Conservation (phyloP, 805 yeast species). For the Metschnikowia lunata region DNA sequence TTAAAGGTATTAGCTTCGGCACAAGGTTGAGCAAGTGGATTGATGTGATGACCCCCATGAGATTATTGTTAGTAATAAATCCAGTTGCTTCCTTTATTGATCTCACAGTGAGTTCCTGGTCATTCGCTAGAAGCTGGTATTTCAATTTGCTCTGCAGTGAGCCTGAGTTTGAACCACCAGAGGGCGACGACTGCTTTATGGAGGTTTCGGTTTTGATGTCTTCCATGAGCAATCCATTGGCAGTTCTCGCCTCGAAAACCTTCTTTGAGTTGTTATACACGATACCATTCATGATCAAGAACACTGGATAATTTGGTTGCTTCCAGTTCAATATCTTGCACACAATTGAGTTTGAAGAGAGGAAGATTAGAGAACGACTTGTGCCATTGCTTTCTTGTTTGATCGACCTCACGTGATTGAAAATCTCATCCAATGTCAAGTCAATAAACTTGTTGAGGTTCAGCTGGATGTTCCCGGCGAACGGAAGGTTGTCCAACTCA, state of each 20-base stretch:
- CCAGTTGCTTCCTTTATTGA: slow-evolving; percentile 78
- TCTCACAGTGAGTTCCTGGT: slow-evolving; percentile 46
- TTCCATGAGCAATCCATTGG: slow-evolving; percentile 37
- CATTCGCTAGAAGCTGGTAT: slow-evolving; percentile 22
- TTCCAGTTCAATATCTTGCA: slow-evolving; percentile 96
- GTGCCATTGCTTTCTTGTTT: slow-evolving; percentile 16
- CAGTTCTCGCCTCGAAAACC: slow-evolving; percentile 36
- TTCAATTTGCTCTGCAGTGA: slow-evolving; percentile 9
- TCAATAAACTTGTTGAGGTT: slow-evolving; percentile 76
- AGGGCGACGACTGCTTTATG: background rate
- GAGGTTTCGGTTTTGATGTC: slow-evolving; percentile 12
- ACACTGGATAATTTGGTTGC: slow-evolving; percentile 95
- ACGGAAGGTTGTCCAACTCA: slow-evolving; percentile 37
- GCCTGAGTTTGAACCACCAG: background rate
- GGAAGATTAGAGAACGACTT: slow-evolving; percentile 67
- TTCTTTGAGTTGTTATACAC: slow-evolving; percentile 25
- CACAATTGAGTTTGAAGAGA: slow-evolving; percentile 83
- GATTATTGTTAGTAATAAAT: slow-evolving; percentile 76
- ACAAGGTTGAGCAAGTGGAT: slow-evolving; percentile 64
- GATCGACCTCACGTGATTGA: slow-evolving; percentile 64
- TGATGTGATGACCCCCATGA: slow-evolving; percentile 80
- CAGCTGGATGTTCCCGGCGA: slow-evolving; percentile 38
- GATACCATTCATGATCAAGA: slow-evolving; percentile 74
- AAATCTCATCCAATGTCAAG: slow-evolving; percentile 61
- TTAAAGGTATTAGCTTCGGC: slow-evolving; percentile 69